phyloP scores from a whole-genome alignment of 257 asterid species.

The Fraxinus quadrangulata region DNA sequence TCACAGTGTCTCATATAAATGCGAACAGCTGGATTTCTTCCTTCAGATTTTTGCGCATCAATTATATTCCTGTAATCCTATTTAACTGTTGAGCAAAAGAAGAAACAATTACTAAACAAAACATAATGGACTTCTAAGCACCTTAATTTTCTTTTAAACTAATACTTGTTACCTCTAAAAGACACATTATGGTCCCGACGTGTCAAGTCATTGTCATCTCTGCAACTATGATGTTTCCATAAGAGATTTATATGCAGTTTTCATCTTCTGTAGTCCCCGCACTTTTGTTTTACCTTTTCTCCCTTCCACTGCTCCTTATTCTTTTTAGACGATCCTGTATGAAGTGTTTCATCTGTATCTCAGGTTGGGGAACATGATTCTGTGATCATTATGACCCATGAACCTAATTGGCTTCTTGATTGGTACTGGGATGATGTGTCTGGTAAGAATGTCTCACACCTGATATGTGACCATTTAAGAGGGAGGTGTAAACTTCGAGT shows the following conservation, averaged over 20 bases:
- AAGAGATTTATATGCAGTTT: not conserved
- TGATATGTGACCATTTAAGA: constrained; percentile 77
- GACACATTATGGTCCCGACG: not conserved
- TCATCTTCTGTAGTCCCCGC: not conserved
- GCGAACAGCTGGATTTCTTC: not conserved
- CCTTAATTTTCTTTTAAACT: not conserved
- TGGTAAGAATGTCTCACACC: constrained; percentile 74
- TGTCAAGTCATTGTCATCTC: not conserved
- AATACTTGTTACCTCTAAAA: not conserved
- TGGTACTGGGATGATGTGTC: constrained; percentile 82
- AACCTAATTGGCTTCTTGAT: constrained; percentile 97
- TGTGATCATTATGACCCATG: constrained; percentile 96
- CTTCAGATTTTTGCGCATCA: not conserved
- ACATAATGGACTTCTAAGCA: not conserved
- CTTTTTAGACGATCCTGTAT: constrained; percentile 1
- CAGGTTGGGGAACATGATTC: constrained; percentile 83
- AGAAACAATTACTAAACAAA: not conserved
- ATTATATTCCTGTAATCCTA: not conserved
- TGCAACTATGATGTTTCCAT: constrained; percentile 8
- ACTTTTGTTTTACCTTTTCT: not conserved
- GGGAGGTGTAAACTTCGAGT: constrained; percentile 91
- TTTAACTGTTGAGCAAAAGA: not conserved
- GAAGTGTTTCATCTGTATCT: constrained; percentile 1
- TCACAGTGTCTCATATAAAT: not conserved
- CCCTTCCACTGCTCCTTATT: not conserved